A percentile compares a stretch with the other conserved stretches of the same genome.
These are phyloP conservation scores for Chalaropsis thielavioides DNA, from an alignment of 2,329 filamentous ascomycete species.

Conservation along the genomic window DNA sequence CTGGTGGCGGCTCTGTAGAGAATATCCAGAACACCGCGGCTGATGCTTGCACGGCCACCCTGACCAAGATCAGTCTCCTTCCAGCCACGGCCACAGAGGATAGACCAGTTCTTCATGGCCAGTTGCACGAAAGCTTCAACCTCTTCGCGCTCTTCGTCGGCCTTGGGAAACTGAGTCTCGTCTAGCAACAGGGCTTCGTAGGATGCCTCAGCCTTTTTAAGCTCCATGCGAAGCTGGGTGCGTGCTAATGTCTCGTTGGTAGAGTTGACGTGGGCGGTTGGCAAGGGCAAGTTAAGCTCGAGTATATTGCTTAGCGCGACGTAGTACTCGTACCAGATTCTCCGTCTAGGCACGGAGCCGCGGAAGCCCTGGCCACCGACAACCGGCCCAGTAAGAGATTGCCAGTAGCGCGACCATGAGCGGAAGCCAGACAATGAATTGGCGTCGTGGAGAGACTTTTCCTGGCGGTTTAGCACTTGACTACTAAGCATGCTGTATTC, in stretches of 20 bases:
- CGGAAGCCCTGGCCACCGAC: slow-evolving; percentile 44
- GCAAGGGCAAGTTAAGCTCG: slow-evolving; percentile 48
- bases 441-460: slow-evolving; percentile 36
- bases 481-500: slow-evolving; percentile 59
- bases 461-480: slow-evolving; percentile 38
- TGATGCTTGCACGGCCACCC: slow-evolving; percentile 61
- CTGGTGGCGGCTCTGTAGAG: slow-evolving; percentile 83
- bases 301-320: slow-evolving; percentile 62
- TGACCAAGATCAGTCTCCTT: slow-evolving; percentile 64
- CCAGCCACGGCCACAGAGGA: slow-evolving; percentile 70
- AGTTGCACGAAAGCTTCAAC: slow-evolving; percentile 70
- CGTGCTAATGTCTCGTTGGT: slow-evolving; percentile 39
- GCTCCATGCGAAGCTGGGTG: slow-evolving; percentile 55
- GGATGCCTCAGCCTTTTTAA: slow-evolving; percentile 62
- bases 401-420: slow-evolving; percentile 59
- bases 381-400: slow-evolving; percentile 32
- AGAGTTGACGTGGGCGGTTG: slow-evolving; percentile 32
- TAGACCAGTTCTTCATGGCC: slow-evolving; percentile 71
- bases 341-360: slow-evolving; percentile 45
- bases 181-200: slow-evolving; percentile 68
- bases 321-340: slow-evolving; percentile 80
- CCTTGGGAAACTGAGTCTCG: slow-evolving; percentile 72
- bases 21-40: slow-evolving; percentile 67
- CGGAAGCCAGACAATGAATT: slow-evolving; percentile 44
- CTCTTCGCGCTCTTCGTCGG: slow-evolving; percentile 61